Base-by-base conservation (phyloP, 73 alveolate species). In the Blepharisma stoltei region DNA sequence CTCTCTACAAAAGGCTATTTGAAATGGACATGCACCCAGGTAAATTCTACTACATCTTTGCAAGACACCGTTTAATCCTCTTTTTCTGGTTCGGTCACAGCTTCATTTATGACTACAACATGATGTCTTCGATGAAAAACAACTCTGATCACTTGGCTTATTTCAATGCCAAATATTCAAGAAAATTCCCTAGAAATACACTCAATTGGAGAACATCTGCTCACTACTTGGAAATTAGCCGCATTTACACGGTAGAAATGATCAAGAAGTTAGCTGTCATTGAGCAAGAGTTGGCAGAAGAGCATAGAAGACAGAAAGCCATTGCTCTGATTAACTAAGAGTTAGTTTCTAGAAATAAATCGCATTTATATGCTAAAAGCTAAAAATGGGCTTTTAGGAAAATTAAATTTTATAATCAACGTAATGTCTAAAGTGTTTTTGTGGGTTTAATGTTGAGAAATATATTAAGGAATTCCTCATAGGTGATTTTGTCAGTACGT, bases 21-120 rank as follows among this genome's bases (percentile, higher is more conserved):
- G 79, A 69, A 43, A 18, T 69, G 23, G 79, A 69, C 27, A 69
- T 69, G 79, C 65, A 38, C 25, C 79, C 79, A n/a, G 45, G 54
- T 8, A 69, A 69, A 43, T 9, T 38, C 60, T 38, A 11, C 37
- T 14, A 23, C 23, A 0, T 44, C 38, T 69, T 69, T 5, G 23
- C 21, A 9, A 69, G 54, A 9, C 79, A 69, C 4, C 37, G 71
- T 7, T 69, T 47, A 53, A 14, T 69, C 5, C 41, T 37, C 55
- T 1, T n/a, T 1, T 25, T 44, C 5, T 69, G 79, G 79, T 43
- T 69, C 5, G 79, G 79, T 14, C 11, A 46, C 45, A 1, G 5
- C 65, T 46, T 69, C 25, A n/a, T 37, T 1, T 18, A 69, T 38
- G 79, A 69, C 38, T 38, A 14, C 76, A 18, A 37, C 38, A 2